A percentile compares a stretch with the other conserved stretches of the same genome.
These are phyloP conservation scores for Halophytophthora polymorphica DNA, from an alignment of 352 stramenopile genomes.

Conservation along the genomic window DNA sequence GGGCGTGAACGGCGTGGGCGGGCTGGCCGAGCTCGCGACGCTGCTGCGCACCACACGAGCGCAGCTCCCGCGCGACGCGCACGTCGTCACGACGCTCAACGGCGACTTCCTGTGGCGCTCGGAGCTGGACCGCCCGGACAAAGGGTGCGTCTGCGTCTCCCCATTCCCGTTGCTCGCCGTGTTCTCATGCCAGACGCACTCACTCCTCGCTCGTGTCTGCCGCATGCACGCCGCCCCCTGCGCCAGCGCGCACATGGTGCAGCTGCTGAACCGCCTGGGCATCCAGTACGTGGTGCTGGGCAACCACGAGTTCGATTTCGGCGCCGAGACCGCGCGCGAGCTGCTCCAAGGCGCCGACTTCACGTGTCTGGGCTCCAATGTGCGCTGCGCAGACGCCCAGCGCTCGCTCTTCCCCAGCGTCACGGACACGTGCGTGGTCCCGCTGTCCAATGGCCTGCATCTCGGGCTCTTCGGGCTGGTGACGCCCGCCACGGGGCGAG, in stretches of 20 bases:
- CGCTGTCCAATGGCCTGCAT: constrained; percentile 32
- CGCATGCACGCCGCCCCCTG: background rate
- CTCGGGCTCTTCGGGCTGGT: constrained; percentile 58
- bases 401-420: constrained; percentile 35
- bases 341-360: constrained; percentile 43
- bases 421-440: constrained; percentile 33
- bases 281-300: constrained; percentile 71
- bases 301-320: constrained; percentile 82
- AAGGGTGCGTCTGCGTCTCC: constrained; percentile 42
- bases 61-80: constrained; percentile 22
- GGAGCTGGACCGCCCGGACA: constrained; percentile 58
- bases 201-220: constrained; percentile 5
- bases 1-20: constrained; percentile 20
- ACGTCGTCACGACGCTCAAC: constrained; percentile 62
- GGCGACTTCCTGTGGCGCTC: constrained; percentile 72
- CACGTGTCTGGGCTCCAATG: constrained; percentile 59
- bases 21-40: constrained; percentile 53
- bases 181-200: too few relatives aligned
- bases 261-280: constrained; percentile 47
- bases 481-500: constrained; percentile 47
- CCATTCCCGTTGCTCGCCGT: too few relatives aligned
- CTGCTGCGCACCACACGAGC: constrained; percentile 32
- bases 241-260: constrained; percentile 54
- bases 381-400: constrained; percentile 26
- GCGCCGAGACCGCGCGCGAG: constrained; percentile 31